A percentile compares a stretch with the other conserved stretches of the same genome.
Evolutionary conservation across 805 yeast genomes (phyloP).

Genomic region (Candida andamanensis): DNA sequence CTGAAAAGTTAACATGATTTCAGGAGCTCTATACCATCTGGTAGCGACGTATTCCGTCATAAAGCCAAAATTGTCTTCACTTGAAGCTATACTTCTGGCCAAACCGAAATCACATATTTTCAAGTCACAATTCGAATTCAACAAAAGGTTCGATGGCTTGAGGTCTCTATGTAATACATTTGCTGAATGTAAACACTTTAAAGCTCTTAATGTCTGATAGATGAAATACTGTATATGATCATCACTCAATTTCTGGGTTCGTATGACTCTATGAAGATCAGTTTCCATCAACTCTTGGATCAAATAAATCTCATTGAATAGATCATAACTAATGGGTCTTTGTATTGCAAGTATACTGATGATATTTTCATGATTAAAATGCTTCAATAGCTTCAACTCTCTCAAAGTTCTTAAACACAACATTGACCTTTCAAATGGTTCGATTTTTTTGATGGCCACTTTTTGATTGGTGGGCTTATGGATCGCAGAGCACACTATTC

Average conservation of each 20-base stretch:
- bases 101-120: constrained; percentile 93
- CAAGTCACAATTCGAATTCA: constrained; percentile 90
- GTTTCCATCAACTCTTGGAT: constrained; percentile 89
- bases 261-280: constrained; percentile 74
- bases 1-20: constrained; percentile 90
- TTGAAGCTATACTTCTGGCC: constrained; percentile 62
- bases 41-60: constrained; percentile 98
- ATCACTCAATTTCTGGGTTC: constrained; percentile 78
- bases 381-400: constrained; percentile 81
- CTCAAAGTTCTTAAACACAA: constrained; percentile 85
- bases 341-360: constrained; percentile 87
- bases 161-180: constrained; percentile 90
- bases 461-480: constrained; percentile 81
- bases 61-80: constrained; percentile 75
- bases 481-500: constrained; percentile 84
- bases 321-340: constrained; percentile 68
- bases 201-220: constrained; percentile 85
- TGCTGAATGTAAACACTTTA: constrained; percentile 90
- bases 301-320: constrained; percentile 81
- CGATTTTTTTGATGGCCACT: constrained; percentile 94
- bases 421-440: constrained; percentile 86
- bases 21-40: constrained; percentile 98
- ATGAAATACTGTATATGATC: constrained; percentile 92
- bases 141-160: constrained; percentile 80
- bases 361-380: constrained; percentile 91